A percentile compares a stretch with the other conserved stretches of the same genome.
phyloP scores from a whole-genome alignment of 805 yeast species.

The Pichia manshurica region DNA sequence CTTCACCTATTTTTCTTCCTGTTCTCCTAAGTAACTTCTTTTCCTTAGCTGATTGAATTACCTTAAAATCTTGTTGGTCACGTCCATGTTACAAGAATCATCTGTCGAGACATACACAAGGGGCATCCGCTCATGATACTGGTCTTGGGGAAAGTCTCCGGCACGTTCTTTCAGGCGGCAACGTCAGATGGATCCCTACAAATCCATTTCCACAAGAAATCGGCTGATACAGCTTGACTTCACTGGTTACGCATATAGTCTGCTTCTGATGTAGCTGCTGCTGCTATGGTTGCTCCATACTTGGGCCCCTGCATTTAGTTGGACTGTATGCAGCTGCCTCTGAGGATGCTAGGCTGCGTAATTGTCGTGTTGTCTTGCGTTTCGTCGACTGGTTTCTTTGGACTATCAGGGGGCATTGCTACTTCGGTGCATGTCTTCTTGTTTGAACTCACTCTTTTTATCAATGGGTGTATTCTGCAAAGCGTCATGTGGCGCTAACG shows the following conservation, averaged over 20 bases:
- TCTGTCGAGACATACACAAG: constrained; percentile 22
- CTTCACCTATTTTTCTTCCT: constrained; percentile 5
- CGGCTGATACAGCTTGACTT: too few relatives aligned
- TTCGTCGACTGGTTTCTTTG: neutral
- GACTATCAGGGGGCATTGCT: constrained; percentile 2
- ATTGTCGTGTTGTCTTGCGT: too few relatives aligned
- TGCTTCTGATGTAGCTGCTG: too few relatives aligned
- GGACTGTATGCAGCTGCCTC: neutral
- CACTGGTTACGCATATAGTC: too few relatives aligned
- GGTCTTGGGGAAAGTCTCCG: constrained; percentile 29
- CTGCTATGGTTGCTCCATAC: neutral
- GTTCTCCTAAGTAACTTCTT: neutral
- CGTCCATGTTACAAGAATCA: constrained; percentile 17
- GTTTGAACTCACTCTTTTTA: constrained; percentile 11
- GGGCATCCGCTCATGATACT: constrained; percentile 7
- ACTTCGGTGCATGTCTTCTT: constrained; percentile 1
- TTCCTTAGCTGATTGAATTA: neutral
- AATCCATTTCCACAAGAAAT: constrained; percentile 10
- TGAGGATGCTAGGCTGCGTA: too few relatives aligned
- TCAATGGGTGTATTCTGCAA: constrained; percentile 18
- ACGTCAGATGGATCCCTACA: constrained; percentile 19
- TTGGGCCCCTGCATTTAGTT: constrained; percentile 1
- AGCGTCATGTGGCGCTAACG: constrained; percentile 16
- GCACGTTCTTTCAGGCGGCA: constrained; percentile 24
- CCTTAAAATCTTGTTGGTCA: neutral